Base-by-base conservation (phyloP, 345 rosid species). In the Atalantia buxifolia region DNA sequence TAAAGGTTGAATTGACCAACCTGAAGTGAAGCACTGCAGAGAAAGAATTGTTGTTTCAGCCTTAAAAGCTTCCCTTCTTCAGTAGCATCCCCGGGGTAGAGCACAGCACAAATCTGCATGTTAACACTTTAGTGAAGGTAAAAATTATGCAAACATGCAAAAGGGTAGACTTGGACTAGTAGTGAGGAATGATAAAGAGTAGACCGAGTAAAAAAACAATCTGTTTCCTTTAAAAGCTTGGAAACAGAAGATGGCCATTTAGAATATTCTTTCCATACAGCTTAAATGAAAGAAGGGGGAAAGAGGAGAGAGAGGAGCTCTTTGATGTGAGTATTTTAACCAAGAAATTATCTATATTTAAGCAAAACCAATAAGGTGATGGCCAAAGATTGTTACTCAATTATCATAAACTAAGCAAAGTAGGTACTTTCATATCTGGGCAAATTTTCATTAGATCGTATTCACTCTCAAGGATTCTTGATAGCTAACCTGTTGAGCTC, bases 1-100 rank as follows among this genome's bases (percentile, higher is more conserved):
- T 24, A 60, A n/a, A 73, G 73, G 63, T 14, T 59, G 27, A 55
- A 68, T 59, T 36, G 66, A 82, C 85, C 83, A 83, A 92, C 98
- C 98, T 95, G 99, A 90, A 95, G 98, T 14, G 99, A 95, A 27
- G 99, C 99, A 84, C 96, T 91, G 86, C 98, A 93, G 72, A 95
- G 97, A 84, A 95, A 92, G 90, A 88, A 93, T 81, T 95, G 99
- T 66, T 93, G 98, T 86, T 95, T 95, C 86, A 95, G 87, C 72
- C 99, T 91, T 82, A 96, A 85, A 76, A 96, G 92, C 89, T 96
- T 96, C 77, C 99, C 99, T 56, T 79, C 81, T 84, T 93, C 99
- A n/a, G 97, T 92, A 66, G 98, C 95, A 91, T 96, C 99, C 62
- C 99, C 98, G 71, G 98, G 99, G 86, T 96, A 96, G 71, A 93